Base-by-base conservation (phyloP, 2,329 filamentous ascomycete species). In the Xylaria sp. region DNA sequence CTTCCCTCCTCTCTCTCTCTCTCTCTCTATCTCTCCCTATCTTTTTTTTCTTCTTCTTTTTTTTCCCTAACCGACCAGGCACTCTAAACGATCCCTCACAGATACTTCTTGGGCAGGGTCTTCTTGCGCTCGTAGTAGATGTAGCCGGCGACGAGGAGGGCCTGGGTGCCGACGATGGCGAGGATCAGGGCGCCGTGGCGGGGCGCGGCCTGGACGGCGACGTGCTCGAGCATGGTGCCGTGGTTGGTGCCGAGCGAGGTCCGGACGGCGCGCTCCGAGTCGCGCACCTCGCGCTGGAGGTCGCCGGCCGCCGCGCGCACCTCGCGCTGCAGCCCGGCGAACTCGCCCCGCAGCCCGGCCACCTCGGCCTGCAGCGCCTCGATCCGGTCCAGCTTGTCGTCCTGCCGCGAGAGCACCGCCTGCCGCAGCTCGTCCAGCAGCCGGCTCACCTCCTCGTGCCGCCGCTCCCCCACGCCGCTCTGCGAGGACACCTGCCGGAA, bases 41-140 rank as follows among this genome's bases (percentile, higher is more conserved):
- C n/a, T n/a, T n/a, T n/a, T n/a, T n/a, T n/a, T n/a, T n/a, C n/a
- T 45, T 34, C 7, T 26, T 45, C 21, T 19, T 34, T 44, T 24
- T 16, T 22, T 9, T 42, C 54, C 54, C 40, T 20, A 39, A 21
- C 49, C 45, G 19, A 11, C 8, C 9, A 29, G 17, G 21, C 38
- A 7, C 16, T 11, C 8, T 39, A 8, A 42, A 42, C 22, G 11
- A 38, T 17, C n/a, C 4, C 24, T 67, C 78, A 96, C 69, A 96
- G 76, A 72, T 92, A 97, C 76, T 97, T 97, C 81, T 96, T 96
- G n/a, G 91, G 91, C 72, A 86, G 84, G 60, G 80, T 85, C 74
- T 88, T 84, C 68, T 88, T 86, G 64, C 86, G 83, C 82, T 96
- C 96, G 75, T 96, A 96, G 54, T 87, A 69, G 37, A 91, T 71